Evolutionary conservation across 805 yeast species (phyloP).

Genomic region (Zygoascus bituminiphila): DNA sequence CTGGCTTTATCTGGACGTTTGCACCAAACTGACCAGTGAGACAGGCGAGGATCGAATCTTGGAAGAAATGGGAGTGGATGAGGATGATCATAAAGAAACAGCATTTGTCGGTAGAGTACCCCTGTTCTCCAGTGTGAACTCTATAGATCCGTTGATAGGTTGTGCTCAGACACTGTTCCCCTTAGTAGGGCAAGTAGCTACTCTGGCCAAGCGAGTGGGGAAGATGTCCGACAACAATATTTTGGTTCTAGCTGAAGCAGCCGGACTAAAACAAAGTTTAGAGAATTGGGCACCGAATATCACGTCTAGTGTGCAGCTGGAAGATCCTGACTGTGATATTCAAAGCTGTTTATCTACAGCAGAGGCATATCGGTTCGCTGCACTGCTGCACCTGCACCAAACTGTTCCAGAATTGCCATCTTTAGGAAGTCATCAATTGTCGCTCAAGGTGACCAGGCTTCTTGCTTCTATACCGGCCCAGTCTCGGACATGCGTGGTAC

Average conservation of each 20-base stretch:
- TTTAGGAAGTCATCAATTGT: slow-evolving; percentile 43
- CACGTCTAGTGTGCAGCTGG: slow-evolving; percentile 30
- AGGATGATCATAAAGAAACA: slow-evolving; percentile 15
- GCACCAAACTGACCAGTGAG: slow-evolving; percentile 56
- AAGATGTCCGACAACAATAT: slow-evolving; percentile 36
- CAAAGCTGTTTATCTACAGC: slow-evolving; percentile 60
- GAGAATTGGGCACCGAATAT: slow-evolving; percentile 50
- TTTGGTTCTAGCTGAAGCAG: slow-evolving; percentile 45
- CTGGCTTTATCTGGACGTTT: slow-evolving; percentile 62
- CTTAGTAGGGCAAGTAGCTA: slow-evolving; percentile 55
- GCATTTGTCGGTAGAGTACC: slow-evolving; percentile 5
- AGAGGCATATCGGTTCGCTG: slow-evolving; percentile 56
- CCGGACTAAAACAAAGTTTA: slow-evolving; percentile 43
- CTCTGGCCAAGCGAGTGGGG: slow-evolving; percentile 44
- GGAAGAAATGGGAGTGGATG: not conserved
- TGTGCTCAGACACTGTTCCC: slow-evolving; percentile 59
- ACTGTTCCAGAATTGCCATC: slow-evolving; percentile 65
- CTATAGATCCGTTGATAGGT: slow-evolving; percentile 58
- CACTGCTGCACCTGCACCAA: slow-evolving; percentile 54
- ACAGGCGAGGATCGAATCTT: not conserved
- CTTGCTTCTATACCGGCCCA: slow-evolving; percentile 55
- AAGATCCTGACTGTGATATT: slow-evolving; percentile 46
- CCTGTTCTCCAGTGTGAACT: slow-evolving; percentile 26
- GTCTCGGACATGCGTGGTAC: slow-evolving; percentile 49
- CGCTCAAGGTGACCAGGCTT: slow-evolving; percentile 51